phyloP scores from a whole-genome alignment of 495 filamentous ascomycete species.

The Aspergillus carlsbadensis region DNA sequence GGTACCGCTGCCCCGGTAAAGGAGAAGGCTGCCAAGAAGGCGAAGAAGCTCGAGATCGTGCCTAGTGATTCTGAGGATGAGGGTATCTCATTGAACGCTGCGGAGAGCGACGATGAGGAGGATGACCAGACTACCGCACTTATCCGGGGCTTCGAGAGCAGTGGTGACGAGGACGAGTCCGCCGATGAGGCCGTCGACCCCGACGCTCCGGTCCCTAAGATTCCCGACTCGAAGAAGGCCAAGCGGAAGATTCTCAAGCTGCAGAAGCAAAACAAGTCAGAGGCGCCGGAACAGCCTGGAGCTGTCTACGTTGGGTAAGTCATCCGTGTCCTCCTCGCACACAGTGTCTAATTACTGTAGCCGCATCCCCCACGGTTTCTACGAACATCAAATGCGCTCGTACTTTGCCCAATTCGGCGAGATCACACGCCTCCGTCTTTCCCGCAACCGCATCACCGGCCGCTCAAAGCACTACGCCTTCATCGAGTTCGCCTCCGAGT shows the following conservation, averaged over 20 bases:
- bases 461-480: constrained; percentile 89
- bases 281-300: constrained; percentile 57
- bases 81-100: constrained; percentile 27
- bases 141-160: constrained; percentile 79
- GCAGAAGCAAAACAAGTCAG: constrained; percentile 36
- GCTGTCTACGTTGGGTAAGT: constrained; percentile 78
- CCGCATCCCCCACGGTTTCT: constrained; percentile 91
- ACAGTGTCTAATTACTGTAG: constrained; percentile 29
- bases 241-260: constrained; percentile 57
- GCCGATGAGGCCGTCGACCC: constrained; percentile 55
- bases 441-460: constrained; percentile 86
- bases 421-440: constrained; percentile 78
- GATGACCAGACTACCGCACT: constrained; percentile 71
- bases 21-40: constrained; percentile 29
- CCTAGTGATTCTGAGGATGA: constrained; percentile 33
- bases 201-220: constrained; percentile 55
- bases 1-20: constrained; percentile 31
- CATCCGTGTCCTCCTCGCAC: not conserved
- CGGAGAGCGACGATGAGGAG: constrained; percentile 40
- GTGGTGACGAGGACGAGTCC: constrained; percentile 59
- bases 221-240: constrained; percentile 64
- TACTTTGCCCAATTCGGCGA: constrained; percentile 97
- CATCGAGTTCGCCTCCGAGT: constrained; percentile 76
- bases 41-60: constrained; percentile 31
- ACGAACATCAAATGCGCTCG: constrained; percentile 87